phyloP scores from a whole-genome alignment of 495 filamentous ascomycete species.

The Penicillium malachiteum region DNA sequence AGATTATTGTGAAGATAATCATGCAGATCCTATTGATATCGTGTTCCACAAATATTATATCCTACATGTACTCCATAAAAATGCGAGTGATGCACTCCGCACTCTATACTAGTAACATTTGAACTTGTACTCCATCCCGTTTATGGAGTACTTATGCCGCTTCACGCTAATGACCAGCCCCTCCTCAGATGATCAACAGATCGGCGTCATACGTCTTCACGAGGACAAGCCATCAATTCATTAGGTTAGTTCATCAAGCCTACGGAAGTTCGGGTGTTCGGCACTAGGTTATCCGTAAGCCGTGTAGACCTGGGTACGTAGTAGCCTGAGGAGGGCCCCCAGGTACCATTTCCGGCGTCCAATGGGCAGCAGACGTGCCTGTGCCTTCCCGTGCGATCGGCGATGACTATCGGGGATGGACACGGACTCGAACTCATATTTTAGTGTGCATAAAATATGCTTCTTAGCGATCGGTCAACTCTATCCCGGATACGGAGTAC shows the following conservation, averaged over 20 bases:
- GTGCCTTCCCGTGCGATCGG: slow-evolving; percentile 1
- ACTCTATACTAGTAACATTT: too few species aligned
- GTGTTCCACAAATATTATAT: too few species aligned
- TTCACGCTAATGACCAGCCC: background rate
- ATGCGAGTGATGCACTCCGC: too few species aligned
- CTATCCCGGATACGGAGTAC: background rate
- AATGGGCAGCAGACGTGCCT: background rate
- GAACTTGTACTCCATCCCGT: too few species aligned
- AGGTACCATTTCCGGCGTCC: background rate
- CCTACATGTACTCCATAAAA: too few species aligned
- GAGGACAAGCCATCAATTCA: background rate
- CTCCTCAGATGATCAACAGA: background rate
- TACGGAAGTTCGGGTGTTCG: background rate
- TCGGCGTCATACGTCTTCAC: background rate
- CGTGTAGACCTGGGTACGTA: background rate
- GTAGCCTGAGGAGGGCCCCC: background rate
- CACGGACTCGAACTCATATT: background rate
- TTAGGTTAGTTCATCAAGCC: background rate
- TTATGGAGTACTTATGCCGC: too few species aligned
- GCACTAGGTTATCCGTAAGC: background rate
- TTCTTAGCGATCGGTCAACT: background rate
- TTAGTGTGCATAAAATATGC: slow-evolving; percentile 1
- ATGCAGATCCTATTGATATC: too few species aligned
- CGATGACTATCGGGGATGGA: background rate
- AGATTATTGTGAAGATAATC: too few species aligned